A percentile compares a stretch with the other conserved stretches of the same genome.
Conservation (phyloP, 139 green algal species). For the Microglena sp. region DNA sequence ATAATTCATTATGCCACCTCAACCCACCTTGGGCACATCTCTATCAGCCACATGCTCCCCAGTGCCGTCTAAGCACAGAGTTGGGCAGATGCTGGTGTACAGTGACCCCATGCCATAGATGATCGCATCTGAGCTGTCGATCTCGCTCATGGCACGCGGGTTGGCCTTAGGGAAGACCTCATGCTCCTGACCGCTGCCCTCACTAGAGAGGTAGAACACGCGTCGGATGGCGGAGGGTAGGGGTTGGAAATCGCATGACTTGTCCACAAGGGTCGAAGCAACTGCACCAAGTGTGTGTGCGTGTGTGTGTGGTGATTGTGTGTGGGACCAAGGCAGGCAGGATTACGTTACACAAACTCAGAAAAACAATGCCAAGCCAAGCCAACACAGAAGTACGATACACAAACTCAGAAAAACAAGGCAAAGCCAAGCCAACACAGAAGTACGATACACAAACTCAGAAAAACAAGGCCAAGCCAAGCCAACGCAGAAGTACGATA, state of each 20-base stretch:
- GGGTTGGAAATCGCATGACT: slow-evolving; percentile 29
- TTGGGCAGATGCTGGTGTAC: slow-evolving; percentile 93
- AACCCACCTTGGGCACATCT: slow-evolving; percentile 39
- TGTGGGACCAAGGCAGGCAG: slow-evolving; percentile 2
- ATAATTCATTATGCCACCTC: no score
- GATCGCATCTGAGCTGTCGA: slow-evolving; percentile 65
- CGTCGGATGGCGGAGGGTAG: slow-evolving; percentile 75
- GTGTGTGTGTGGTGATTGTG: no score
- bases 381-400: no score
- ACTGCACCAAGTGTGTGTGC: no score
- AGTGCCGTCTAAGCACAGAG: slow-evolving; percentile 74
- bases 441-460: no score
- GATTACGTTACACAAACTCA: no score
- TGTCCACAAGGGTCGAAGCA: slow-evolving; percentile 41
- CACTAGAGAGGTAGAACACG: slow-evolving; percentile 90
- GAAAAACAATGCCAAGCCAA: no score
- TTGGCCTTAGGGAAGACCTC: slow-evolving; percentile 83
- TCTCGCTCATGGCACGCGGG: slow-evolving; percentile 31
- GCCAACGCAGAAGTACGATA: no score
- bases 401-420: no score
- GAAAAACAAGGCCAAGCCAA: no score
- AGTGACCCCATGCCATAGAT: slow-evolving; percentile 97
- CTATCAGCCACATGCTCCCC: slow-evolving; percentile 62
- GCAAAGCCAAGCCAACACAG: no score
- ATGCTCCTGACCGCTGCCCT: slow-evolving; percentile 56